phyloP scores from a whole-genome alignment of 306 rosid species.

The Vigna unguiculata region DNA sequence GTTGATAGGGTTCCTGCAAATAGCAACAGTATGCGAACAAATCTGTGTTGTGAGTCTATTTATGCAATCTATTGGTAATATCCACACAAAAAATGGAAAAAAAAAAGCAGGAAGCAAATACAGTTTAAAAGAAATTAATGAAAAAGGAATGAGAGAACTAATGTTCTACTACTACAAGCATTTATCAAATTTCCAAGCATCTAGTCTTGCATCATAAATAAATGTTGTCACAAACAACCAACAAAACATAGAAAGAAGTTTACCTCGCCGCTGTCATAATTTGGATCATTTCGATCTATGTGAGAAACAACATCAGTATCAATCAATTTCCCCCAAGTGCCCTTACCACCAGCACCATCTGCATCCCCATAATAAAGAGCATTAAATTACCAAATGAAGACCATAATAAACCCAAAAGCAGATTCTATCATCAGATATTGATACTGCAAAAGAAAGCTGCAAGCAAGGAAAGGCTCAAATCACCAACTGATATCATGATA shows the following conservation, averaged over 20 bases:
- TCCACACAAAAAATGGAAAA: background rate
- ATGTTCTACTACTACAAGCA: background rate
- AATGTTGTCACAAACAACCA: background rate
- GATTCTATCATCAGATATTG: slow-evolving; percentile 1
- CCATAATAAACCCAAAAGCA: background rate
- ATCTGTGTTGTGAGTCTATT: slow-evolving; percentile 23
- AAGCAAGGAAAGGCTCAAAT: background rate
- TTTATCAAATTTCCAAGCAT: background rate
- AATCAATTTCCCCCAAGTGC: slow-evolving; percentile 58
- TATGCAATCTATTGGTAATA: slow-evolving; percentile 19
- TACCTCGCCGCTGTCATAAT: slow-evolving; percentile 60
- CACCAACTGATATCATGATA: background rate
- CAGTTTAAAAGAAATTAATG: background rate
- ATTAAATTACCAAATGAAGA: background rate
- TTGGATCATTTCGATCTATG: slow-evolving; percentile 55
- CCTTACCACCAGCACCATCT: slow-evolving; percentile 64
- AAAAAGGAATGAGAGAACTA: background rate
- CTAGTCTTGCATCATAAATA: background rate
- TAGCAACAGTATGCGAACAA: slow-evolving; percentile 27
- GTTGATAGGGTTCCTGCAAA: slow-evolving; percentile 92
- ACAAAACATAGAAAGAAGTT: slow-evolving; percentile 1
- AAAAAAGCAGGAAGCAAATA: background rate
- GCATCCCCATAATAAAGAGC: slow-evolving; percentile 17
- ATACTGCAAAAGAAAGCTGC: background rate
- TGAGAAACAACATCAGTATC: slow-evolving; percentile 51